phyloP scores from a whole-genome alignment of 495 filamentous ascomycete species.

The Xylaria longipes region DNA sequence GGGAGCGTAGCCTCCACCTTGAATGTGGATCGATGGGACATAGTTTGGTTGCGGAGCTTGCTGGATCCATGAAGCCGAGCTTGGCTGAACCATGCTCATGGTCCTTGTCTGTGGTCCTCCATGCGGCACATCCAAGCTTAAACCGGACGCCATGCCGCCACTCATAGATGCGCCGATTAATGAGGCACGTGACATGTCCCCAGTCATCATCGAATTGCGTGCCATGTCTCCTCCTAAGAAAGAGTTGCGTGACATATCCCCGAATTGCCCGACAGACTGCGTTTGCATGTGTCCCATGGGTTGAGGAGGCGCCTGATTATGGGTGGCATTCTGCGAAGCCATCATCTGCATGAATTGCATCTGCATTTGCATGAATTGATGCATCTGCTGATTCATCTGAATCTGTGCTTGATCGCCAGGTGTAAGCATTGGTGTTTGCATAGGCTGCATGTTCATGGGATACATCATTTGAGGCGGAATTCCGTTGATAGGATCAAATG shows the following conservation, averaged over 20 bases:
- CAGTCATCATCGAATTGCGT: constrained; percentile 45
- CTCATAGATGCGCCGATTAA: constrained; percentile 36
- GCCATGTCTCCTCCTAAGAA: constrained; percentile 48
- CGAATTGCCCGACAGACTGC: constrained; percentile 42
- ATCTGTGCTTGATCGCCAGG: constrained; percentile 78
- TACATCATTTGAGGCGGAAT: constrained; percentile 60
- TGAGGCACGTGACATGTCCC: constrained; percentile 16
- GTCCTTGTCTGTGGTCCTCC: constrained; percentile 58
- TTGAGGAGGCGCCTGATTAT: constrained; percentile 39
- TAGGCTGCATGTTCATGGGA: constrained; percentile 48
- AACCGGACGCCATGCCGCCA: constrained; percentile 31
- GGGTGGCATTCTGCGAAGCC: constrained; percentile 47
- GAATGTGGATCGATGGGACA: constrained; percentile 54
- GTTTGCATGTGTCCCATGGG: constrained; percentile 45
- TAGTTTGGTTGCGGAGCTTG: constrained; percentile 48
- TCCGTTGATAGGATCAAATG: constrained; percentile 51
- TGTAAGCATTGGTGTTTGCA: constrained; percentile 49
- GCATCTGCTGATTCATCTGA: constrained; percentile 88
- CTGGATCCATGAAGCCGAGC: constrained; percentile 59
- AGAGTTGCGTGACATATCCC: constrained; percentile 52
- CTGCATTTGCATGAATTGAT: constrained; percentile 90
- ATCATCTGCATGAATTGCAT: constrained; percentile 92
- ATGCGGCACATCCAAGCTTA: constrained; percentile 44
- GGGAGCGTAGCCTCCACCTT: constrained; percentile 57
- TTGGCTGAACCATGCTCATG: constrained; percentile 83